Evolutionary conservation across 495 filamentous ascomycete genomes (phyloP).

Genomic region (Xylaria curta): DNA sequence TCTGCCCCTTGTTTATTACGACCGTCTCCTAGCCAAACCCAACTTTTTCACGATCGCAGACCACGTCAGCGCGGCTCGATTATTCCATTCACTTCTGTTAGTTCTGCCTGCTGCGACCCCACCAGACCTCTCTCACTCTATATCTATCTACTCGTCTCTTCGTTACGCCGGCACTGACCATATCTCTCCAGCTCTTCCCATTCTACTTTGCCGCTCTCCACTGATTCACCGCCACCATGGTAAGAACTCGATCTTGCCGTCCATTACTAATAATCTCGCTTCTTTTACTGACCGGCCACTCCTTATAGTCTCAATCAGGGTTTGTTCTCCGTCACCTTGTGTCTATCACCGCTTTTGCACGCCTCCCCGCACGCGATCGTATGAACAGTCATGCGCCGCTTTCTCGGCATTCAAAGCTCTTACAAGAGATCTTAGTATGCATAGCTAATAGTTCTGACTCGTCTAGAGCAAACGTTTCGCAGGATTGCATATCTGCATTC

Average conservation of each 20-base stretch:
- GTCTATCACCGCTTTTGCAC: conserved; percentile 27
- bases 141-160: conserved; percentile 12
- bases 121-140: background rate
- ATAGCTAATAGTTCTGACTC: conserved; percentile 37
- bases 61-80: conserved; percentile 26
- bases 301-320: conserved; percentile 70
- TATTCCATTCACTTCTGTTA: conserved; percentile 33
- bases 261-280: background rate
- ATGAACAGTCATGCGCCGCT: conserved; percentile 25
- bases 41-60: conserved; percentile 18
- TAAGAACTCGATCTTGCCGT: conserved; percentile 18
- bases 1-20: conserved; percentile 14
- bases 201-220: background rate
- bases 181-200: conserved; percentile 13
- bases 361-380: conserved; percentile 21
- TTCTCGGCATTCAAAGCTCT: conserved; percentile 1
- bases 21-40: conserved; percentile 20
- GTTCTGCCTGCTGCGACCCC: conserved; percentile 23
- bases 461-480: conserved; percentile 74
- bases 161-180: conserved; percentile 23
- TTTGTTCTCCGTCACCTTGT: conserved; percentile 51
- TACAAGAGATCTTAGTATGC: background rate
- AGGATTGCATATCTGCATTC: conserved; percentile 82
- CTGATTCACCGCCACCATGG: conserved; percentile 16
- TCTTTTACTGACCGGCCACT: conserved; percentile 25